phyloP scores from a whole-genome alignment of 345 rosid species.

The Linum tenue region DNA sequence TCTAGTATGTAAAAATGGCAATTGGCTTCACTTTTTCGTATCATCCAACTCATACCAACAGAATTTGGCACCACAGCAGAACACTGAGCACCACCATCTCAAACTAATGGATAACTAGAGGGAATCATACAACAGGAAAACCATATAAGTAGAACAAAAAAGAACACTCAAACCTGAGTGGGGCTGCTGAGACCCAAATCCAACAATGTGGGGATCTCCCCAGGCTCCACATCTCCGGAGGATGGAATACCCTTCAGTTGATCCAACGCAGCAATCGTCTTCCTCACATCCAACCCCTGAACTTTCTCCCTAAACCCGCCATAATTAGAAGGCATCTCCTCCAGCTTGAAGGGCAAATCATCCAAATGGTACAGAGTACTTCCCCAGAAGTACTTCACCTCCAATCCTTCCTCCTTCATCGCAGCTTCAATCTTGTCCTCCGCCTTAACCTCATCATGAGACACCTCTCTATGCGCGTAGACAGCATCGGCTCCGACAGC shows the following conservation, averaged over 20 bases:
- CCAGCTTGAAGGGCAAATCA: slow-evolving; percentile 83
- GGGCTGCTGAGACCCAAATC: slow-evolving; percentile 70
- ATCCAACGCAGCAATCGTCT: slow-evolving; percentile 70
- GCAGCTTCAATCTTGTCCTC: slow-evolving; percentile 81
- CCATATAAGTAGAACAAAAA: neutral
- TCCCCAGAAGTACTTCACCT: slow-evolving; percentile 92
- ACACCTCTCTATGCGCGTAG: slow-evolving; percentile 81
- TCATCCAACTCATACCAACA: too few relatives aligned
- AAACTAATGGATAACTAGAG: neutral
- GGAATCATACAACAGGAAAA: neutral
- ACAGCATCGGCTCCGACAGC: slow-evolving; percentile 89
- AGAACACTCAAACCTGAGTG: slow-evolving; percentile 44
- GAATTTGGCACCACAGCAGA: too few relatives aligned
- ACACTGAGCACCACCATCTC: neutral
- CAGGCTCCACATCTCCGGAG: slow-evolving; percentile 85
- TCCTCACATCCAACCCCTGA: slow-evolving; percentile 72
- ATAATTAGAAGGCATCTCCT: slow-evolving; percentile 73
- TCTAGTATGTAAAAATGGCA: too few relatives aligned
- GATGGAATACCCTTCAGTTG: slow-evolving; percentile 81
- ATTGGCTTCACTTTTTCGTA: too few relatives aligned
- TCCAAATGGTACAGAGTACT: slow-evolving; percentile 85
- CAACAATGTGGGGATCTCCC: slow-evolving; percentile 76
- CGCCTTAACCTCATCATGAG: slow-evolving; percentile 72
- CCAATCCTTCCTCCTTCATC: slow-evolving; percentile 85
- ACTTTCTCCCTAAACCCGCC: slow-evolving; percentile 75